A percentile compares a stretch with the other conserved stretches of the same genome.
These are phyloP conservation scores for Mortierella hygrophila DNA, from an alignment of 192 early-diverging fungal species.

Conservation along the genomic window DNA sequence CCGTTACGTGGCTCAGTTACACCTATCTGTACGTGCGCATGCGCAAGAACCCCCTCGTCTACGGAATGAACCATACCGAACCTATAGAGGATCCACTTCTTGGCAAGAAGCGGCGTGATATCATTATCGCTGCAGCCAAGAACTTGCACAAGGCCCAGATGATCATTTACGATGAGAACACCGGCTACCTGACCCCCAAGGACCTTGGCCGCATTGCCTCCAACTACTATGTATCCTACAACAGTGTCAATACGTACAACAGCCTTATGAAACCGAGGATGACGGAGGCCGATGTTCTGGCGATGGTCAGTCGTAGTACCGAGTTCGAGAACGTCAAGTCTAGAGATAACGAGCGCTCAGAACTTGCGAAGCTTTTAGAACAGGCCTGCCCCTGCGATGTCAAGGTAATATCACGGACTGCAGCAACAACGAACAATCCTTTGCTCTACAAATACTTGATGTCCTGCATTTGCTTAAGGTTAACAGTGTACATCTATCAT, in stretches of 20 bases:
- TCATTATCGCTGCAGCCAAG: constrained; percentile 82
- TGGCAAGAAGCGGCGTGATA: constrained; percentile 82
- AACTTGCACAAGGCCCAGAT: constrained; percentile 88
- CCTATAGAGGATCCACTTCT: constrained; percentile 84
- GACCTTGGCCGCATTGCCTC: constrained; percentile 95
- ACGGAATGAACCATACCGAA: constrained; percentile 88
- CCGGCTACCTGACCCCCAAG: constrained; percentile 88
- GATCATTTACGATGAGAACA: constrained; percentile 90
- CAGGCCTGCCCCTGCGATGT: constrained; percentile 87
- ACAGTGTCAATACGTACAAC: constrained; percentile 92
- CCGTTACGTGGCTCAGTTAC: constrained; percentile 96
- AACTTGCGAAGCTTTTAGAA: constrained; percentile 79
- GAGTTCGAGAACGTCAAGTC: constrained; percentile 97
- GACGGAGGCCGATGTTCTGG: constrained; percentile 94
- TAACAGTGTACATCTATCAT: neutral
- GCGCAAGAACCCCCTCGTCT: constrained; percentile 94
- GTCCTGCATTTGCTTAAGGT: neutral
- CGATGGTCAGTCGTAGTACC: constrained; percentile 88
- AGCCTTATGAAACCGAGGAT: constrained; percentile 85
- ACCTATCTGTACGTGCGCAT: constrained; percentile 97
- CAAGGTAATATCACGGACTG: constrained; percentile 63
- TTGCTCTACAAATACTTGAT: too few species aligned
- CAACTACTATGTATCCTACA: constrained; percentile 91
- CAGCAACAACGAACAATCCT: neutral
- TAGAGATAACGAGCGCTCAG: constrained; percentile 89